phyloP scores from a whole-genome alignment of 2,329 filamentous ascomycete species.

The Geosmithia putterillii region DNA sequence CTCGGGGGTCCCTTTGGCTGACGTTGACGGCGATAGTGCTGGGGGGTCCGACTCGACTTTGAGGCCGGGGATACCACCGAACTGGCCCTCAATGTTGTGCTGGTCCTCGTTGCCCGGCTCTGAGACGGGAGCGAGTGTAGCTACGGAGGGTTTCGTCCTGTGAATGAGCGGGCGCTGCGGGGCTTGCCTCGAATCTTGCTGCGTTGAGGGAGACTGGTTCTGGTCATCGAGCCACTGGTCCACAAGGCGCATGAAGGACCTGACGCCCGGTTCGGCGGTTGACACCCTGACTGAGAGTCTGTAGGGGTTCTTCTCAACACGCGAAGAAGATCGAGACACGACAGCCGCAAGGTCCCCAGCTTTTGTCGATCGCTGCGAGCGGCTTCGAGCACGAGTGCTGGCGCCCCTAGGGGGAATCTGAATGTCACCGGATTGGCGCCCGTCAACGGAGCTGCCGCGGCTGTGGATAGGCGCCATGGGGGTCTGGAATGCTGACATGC shows the following conservation, averaged over 20 bases:
- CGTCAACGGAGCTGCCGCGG: neutral
- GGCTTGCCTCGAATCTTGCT: neutral
- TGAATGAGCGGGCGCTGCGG: neutral
- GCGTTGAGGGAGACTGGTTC: neutral
- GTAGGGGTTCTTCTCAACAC: neutral
- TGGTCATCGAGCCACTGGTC: constrained; percentile 3
- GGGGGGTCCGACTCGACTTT: neutral
- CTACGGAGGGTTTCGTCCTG: neutral
- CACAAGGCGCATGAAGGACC: constrained; percentile 1
- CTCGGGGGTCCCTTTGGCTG: neutral
- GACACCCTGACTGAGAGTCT: constrained; percentile 1
- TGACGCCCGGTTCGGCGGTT: constrained; percentile 1
- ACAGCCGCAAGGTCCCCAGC: constrained; percentile 1
- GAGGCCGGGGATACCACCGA: neutral
- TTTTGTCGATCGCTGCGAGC: neutral
- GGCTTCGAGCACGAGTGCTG: neutral
- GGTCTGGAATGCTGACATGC: constrained; percentile 1
- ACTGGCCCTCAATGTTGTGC: neutral
- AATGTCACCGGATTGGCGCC: neutral
- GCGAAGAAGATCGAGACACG: neutral
- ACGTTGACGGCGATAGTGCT: neutral
- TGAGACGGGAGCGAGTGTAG: neutral
- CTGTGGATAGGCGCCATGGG: neutral
- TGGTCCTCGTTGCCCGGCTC: neutral
- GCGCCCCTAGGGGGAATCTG: neutral